Evolutionary conservation across 202 grass and related monocot species (phyloP).

Genomic region (Digitaria exilis): DNA sequence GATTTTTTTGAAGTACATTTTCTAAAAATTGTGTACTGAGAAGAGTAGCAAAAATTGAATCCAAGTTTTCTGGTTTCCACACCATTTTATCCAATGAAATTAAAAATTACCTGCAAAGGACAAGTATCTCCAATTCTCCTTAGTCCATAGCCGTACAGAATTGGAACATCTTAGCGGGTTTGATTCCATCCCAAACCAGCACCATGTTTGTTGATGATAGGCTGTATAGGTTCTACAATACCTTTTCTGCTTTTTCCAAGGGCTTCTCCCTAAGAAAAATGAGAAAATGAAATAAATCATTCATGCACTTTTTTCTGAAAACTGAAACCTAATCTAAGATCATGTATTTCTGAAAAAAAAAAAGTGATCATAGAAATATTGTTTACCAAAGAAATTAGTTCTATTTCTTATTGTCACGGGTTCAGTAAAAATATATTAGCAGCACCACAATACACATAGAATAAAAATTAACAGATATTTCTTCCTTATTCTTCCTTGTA

Average conservation of each 20-base stretch:
- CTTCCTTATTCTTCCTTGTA: slow-evolving; percentile 13
- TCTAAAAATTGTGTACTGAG: background rate
- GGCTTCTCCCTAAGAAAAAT: slow-evolving; percentile 58
- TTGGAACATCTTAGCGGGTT: slow-evolving; percentile 33
- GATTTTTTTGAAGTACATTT: slow-evolving; percentile 16
- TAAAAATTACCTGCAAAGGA: slow-evolving; percentile 33
- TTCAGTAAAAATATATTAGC: slow-evolving; percentile 20
- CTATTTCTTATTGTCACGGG: background rate
- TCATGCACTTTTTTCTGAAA: slow-evolving; percentile 14
- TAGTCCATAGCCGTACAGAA: slow-evolving; percentile 2
- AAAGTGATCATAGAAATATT: slow-evolving; percentile 10
- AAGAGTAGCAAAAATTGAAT: background rate
- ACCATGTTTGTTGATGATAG: slow-evolving; percentile 62
- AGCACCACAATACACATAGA: background rate
- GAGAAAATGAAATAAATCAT: slow-evolving; percentile 27
- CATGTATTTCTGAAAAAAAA: background rate
- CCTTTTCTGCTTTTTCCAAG: slow-evolving; percentile 75
- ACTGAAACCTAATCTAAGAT: slow-evolving; percentile 14
- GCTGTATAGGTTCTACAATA: slow-evolving; percentile 76
- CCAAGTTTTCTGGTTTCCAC: slow-evolving; percentile 16
- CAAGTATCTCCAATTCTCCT: slow-evolving; percentile 27
- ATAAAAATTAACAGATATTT: background rate
- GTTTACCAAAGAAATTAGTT: background rate
- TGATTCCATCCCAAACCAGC: slow-evolving; percentile 84
- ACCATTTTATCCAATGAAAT: background rate